Base-by-base conservation (phyloP, 192 early-diverging fungal genomes). In the Fimicolochytrium jonesii region DNA sequence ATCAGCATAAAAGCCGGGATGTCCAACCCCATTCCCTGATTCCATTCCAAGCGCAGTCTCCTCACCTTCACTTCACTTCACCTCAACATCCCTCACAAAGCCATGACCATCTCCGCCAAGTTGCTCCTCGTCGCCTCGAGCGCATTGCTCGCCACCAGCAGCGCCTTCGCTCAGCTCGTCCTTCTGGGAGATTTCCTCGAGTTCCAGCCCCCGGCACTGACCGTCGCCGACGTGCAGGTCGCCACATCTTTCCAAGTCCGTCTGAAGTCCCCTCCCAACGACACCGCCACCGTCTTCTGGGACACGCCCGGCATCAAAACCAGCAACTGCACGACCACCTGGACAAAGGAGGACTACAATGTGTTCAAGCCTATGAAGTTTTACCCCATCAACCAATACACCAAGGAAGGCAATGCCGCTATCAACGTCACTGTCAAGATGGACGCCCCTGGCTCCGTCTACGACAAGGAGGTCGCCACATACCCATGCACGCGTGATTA, bases 101-200 rank as follows among this genome's bases (percentile, higher is more conserved):
- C n/a, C n/a, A n/a, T n/a, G n/a, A n/a, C n/a, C n/a, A n/a, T n/a
- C n/a, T n/a, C n/a, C n/a, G n/a, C n/a, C n/a, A n/a, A n/a, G n/a
- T n/a, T n/a, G n/a, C n/a, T n/a, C n/a, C n/a, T n/a, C n/a, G n/a
- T n/a, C n/a, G n/a, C n/a, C n/a, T n/a, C n/a, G n/a, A n/a, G n/a
- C n/a, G n/a, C n/a, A n/a, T n/a, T n/a, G n/a, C n/a, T n/a, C n/a
- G n/a, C n/a, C n/a, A n/a, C n/a, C n/a, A n/a, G n/a, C n/a, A n/a
- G n/a, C n/a, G n/a, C n/a, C n/a, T n/a, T n/a, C n/a, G n/a, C n/a
- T n/a, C n/a, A n/a, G n/a, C n/a, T n/a, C n/a, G n/a, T n/a, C n/a
- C n/a, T n/a, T n/a, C n/a, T n/a, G n/a, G n/a, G n/a, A n/a, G 60
- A 62, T 15, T 51, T 41, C 33, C 60, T 62, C 30, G 60, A 62